These are phyloP conservation scores for Phaeosphaeria sp. DNA, from an alignment of 2,329 filamentous ascomycete genomes.

Conservation along the genomic window DNA sequence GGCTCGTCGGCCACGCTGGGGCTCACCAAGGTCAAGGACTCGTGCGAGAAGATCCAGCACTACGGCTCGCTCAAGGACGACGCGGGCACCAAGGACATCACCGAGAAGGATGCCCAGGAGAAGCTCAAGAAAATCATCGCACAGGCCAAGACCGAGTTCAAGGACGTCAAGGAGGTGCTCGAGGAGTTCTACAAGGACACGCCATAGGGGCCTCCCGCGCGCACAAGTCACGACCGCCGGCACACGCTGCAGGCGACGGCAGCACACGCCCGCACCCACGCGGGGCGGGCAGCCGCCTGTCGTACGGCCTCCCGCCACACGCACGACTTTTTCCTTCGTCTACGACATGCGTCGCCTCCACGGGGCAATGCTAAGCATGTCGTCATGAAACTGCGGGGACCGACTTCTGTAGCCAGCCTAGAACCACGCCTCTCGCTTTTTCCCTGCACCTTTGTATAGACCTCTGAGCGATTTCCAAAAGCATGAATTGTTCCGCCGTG, in stretches of 20 bases:
- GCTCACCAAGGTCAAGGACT: conserved; percentile 86
- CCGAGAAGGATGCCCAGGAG: conserved; percentile 69
- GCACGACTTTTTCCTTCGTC: conserved; percentile 1
- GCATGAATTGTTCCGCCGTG: conserved; percentile 3
- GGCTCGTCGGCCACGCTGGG: conserved; percentile 95
- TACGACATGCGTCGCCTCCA: background rate
- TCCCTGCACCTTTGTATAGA: conserved; percentile 10
- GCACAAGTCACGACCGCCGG: background rate
- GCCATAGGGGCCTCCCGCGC: background rate
- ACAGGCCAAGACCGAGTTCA: conserved; percentile 78
- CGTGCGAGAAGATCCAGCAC: conserved; percentile 96
- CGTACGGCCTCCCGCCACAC: background rate
- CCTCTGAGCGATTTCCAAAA: conserved; percentile 5
- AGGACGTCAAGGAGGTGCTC: conserved; percentile 74
- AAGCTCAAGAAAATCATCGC: conserved; percentile 74
- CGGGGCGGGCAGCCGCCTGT: background rate
- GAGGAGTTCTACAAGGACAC: conserved; percentile 71
- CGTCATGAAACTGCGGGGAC: conserved; percentile 14
- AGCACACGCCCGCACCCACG: conserved; percentile 4
- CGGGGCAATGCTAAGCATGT: conserved; percentile 12
- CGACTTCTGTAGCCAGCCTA: conserved; percentile 11
- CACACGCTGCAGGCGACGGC: background rate
- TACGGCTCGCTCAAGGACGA: conserved; percentile 84
- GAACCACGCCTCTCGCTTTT: conserved; percentile 7
- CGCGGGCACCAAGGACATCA: conserved; percentile 71